Evolutionary conservation across 2,329 filamentous ascomycete genomes (phyloP).

Genomic region (Colletotrichum salicis): DNA sequence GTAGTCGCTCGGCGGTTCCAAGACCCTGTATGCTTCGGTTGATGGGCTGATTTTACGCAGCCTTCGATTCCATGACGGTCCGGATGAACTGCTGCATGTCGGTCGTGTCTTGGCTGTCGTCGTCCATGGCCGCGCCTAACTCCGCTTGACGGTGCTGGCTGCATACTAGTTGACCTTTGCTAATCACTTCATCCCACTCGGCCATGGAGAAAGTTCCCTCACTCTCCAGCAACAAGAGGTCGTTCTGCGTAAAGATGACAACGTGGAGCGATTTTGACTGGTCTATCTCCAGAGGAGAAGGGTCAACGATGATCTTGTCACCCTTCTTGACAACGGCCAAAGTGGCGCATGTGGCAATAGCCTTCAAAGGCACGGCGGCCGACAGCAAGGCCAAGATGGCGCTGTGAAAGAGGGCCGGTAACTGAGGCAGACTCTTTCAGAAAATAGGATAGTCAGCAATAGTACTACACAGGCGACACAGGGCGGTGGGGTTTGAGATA

Average conservation of each 20-base stretch:
- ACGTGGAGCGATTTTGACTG: slow-evolving; percentile 79
- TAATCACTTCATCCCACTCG: slow-evolving; percentile 79
- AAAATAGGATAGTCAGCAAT: slow-evolving; percentile 30
- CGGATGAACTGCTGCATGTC: slow-evolving; percentile 70
- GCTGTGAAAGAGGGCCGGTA: slow-evolving; percentile 86
- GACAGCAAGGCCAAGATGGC: slow-evolving; percentile 82
- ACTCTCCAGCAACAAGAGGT: slow-evolving; percentile 82
- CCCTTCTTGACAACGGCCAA: slow-evolving; percentile 65
- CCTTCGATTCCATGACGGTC: slow-evolving; percentile 67
- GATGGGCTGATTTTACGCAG: slow-evolving; percentile 45
- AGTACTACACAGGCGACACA: slow-evolving; percentile 10
- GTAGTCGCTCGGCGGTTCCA: slow-evolving; percentile 15
- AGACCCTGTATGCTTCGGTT: slow-evolving; percentile 7
- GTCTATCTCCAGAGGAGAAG: slow-evolving; percentile 70
- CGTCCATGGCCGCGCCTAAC: slow-evolving; percentile 57
- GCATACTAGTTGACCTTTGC: slow-evolving; percentile 74
- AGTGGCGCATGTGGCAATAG: slow-evolving; percentile 74
- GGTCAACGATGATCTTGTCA: slow-evolving; percentile 64
- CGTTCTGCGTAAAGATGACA: slow-evolving; percentile 80
- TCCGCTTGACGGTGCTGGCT: slow-evolving; percentile 54
- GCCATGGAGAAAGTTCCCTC: slow-evolving; percentile 80
- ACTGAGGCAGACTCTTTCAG: slow-evolving; percentile 76
- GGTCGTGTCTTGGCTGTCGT: slow-evolving; percentile 55
- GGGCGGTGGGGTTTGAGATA: neutral
- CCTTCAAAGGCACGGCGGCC: slow-evolving; percentile 82